These are phyloP conservation scores for Aspergillus persii DNA, from an alignment of 2,329 filamentous ascomycete genomes.

Conservation along the genomic window DNA sequence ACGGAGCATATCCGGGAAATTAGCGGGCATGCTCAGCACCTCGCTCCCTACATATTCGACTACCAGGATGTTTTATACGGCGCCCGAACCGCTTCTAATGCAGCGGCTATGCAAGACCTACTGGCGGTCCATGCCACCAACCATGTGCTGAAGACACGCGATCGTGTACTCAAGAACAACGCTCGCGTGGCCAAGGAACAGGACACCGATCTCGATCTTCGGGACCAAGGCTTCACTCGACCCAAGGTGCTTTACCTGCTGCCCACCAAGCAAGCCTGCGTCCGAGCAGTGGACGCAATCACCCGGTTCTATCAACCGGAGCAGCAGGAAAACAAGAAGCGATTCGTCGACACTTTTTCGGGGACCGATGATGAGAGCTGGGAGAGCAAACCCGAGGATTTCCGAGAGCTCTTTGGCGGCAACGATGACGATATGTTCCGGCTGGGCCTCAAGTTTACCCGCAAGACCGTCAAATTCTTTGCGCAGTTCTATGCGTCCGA, in stretches of 20 bases:
- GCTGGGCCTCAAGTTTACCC: constrained; percentile 91
- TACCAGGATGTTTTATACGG: constrained; percentile 81
- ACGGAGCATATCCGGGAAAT: constrained; percentile 57
- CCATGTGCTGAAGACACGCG: constrained; percentile 89
- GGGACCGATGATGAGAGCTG: constrained; percentile 67
- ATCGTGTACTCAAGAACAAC: constrained; percentile 90
- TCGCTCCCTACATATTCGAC: constrained; percentile 73
- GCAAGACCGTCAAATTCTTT: constrained; percentile 94
- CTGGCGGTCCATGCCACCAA: constrained; percentile 83
- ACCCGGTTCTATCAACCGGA: constrained; percentile 74
- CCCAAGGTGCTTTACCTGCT: constrained; percentile 90
- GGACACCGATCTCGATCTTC: constrained; percentile 67
- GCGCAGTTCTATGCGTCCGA: constrained; percentile 95
- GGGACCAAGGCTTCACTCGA: constrained; percentile 92
- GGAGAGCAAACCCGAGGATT: constrained; percentile 77
- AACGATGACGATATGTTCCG: constrained; percentile 98
- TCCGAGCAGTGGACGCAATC: constrained; percentile 73
- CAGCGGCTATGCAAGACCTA: constrained; percentile 66
- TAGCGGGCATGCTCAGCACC: constrained; percentile 58
- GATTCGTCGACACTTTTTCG: constrained; percentile 81
- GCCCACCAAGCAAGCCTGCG: constrained; percentile 83
- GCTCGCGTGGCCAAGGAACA: constrained; percentile 69
- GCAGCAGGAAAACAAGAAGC: constrained; percentile 91
- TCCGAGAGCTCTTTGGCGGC: constrained; percentile 82
- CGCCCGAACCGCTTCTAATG: constrained; percentile 67